Percentiles rank a stretch among this genome's conserved stretches.
These are phyloP conservation scores for Vinca minor DNA, from an alignment of 257 asterid species.

Conservation along the genomic window DNA sequence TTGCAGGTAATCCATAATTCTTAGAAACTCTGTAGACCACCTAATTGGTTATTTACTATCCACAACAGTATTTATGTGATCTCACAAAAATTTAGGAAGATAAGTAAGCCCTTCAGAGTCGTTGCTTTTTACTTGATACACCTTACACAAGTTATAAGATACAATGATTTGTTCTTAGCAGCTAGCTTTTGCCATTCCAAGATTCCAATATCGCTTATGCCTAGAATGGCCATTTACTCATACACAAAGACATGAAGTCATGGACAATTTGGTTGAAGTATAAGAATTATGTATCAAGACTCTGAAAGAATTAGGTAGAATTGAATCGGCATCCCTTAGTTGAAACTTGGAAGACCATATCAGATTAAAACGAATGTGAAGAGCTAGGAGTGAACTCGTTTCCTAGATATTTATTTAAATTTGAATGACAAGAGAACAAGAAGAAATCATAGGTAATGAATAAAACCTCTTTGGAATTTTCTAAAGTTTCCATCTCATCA, in stretches of 20 bases:
- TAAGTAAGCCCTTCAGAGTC: too few species aligned
- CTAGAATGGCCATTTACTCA: neutral
- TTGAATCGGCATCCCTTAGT: neutral
- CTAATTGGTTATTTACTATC: neutral
- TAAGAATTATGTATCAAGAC: neutral
- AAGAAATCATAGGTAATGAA: constrained; percentile 21
- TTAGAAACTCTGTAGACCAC: neutral
- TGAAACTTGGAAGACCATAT: neutral
- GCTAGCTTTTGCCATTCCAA: neutral
- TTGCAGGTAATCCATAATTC: neutral
- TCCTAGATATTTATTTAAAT: neutral
- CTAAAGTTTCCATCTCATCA: constrained; percentile 45
- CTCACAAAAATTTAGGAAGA: neutral
- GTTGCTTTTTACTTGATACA: neutral
- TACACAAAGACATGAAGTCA: neutral
- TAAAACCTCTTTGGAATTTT: constrained; percentile 48
- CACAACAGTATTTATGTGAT: neutral
- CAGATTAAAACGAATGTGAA: neutral
- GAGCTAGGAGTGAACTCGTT: neutral
- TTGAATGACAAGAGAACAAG: constrained; percentile 3
- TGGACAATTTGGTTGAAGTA: neutral
- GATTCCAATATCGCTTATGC: neutral
- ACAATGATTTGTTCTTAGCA: neutral
- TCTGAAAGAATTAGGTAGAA: neutral
- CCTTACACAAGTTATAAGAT: neutral